A percentile compares a stretch with the other conserved stretches of the same genome.
These are phyloP conservation scores for Podospora tetraspora DNA, from an alignment of 495 filamentous ascomycete genomes.

Conservation along the genomic window DNA sequence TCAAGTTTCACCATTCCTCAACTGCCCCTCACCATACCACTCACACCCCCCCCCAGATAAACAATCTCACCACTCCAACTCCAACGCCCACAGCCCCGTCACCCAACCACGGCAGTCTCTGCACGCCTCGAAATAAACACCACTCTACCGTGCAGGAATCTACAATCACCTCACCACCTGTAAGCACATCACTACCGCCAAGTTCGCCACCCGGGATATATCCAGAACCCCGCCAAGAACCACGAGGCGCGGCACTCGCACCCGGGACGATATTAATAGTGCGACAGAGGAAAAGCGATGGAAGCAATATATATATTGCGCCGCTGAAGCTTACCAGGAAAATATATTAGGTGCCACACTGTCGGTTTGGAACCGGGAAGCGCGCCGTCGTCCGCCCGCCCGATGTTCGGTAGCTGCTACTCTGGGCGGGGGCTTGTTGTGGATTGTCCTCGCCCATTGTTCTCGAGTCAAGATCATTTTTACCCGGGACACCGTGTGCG, in stretches of 20 bases:
- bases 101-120: neutral
- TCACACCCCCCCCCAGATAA: neutral
- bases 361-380: neutral
- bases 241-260: neutral
- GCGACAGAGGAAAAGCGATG: neutral
- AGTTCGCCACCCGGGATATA: neutral
- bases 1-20: neutral
- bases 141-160: neutral
- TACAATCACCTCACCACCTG: too few species aligned
- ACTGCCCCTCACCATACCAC: neutral
- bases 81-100: neutral
- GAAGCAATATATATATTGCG: neutral
- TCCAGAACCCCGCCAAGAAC: neutral
- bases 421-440: too few species aligned
- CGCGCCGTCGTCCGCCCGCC: neutral
- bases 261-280: neutral
- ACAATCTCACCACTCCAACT: neutral
- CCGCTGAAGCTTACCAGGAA: neutral
- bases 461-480: neutral
- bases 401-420: neutral
- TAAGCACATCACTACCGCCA: neutral
- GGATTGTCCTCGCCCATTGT: neutral
- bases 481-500: neutral
- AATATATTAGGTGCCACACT: neutral
- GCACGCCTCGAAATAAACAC: neutral